Evolutionary conservation across 192 early-diverging fungal species (phyloP).

Genomic region (Rhizoclosmatium globosum): DNA sequence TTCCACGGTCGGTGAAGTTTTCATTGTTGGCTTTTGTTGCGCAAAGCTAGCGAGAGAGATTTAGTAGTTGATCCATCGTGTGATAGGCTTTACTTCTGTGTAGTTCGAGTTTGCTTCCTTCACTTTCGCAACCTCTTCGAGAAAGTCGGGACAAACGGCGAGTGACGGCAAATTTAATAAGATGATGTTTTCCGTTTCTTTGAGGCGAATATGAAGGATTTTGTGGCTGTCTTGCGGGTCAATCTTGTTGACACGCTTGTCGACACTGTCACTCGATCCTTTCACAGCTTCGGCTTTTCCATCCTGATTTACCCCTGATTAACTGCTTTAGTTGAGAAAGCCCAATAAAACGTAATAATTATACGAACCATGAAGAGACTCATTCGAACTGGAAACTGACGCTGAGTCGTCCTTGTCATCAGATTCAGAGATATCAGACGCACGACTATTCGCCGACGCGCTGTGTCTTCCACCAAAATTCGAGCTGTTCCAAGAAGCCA

Average conservation of each 20-base stretch:
- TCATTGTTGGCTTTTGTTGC: constrained; percentile 55
- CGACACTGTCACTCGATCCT: neutral
- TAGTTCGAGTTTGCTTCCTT: constrained; percentile 60
- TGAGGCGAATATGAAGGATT: constrained; percentile 49
- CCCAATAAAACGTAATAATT: too few species aligned
- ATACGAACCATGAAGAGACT: constrained; percentile 36
- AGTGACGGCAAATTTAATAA: constrained; percentile 56
- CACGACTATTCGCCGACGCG: constrained; percentile 38
- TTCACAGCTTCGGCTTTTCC: too few species aligned
- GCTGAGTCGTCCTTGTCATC: constrained; percentile 44
- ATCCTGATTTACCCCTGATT: too few species aligned
- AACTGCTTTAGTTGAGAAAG: too few species aligned
- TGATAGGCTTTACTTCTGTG: constrained; percentile 44
- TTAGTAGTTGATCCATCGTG: neutral
- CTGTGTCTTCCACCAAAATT: constrained; percentile 43
- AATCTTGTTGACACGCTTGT: neutral
- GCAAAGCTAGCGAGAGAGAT: constrained; percentile 43
- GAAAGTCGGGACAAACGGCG: constrained; percentile 53
- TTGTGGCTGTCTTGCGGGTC: constrained; percentile 30
- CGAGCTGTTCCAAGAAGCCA: constrained; percentile 51
- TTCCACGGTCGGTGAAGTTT: constrained; percentile 57
- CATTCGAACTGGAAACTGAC: constrained; percentile 39
- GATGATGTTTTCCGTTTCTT: constrained; percentile 58
- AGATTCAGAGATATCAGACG: constrained; percentile 38
- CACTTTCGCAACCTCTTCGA: constrained; percentile 51